A percentile compares a stretch with the other conserved stretches of the same genome.
Evolutionary conservation across 352 stramenopile species (phyloP).

Genomic region (Phytopythium aichiense): DNA sequence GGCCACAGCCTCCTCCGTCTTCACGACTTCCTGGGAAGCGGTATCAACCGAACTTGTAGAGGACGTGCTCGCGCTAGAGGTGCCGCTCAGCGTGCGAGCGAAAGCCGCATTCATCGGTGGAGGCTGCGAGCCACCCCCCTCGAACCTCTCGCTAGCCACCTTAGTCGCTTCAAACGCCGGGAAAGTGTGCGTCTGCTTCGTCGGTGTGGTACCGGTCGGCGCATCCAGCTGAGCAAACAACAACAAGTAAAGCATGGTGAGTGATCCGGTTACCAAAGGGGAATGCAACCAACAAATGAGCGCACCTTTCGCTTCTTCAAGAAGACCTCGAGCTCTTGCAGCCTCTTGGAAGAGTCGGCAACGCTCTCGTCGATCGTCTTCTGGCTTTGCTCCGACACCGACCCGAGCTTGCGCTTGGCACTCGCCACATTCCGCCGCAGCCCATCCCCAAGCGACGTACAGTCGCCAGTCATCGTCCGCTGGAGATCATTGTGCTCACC

Average conservation of each 20-base stretch:
- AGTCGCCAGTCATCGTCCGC: conserved; percentile 18
- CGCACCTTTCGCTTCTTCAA: conserved; percentile 51
- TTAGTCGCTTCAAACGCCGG: conserved; percentile 41
- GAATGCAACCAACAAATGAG: neutral
- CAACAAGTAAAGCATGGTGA: neutral
- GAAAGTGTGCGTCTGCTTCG: conserved; percentile 36
- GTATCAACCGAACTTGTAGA: neutral
- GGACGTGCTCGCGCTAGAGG: conserved; percentile 3
- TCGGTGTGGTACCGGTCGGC: conserved; percentile 36
- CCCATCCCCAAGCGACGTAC: conserved; percentile 21
- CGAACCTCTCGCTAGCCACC: conserved; percentile 11
- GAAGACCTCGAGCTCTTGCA: conserved; percentile 34
- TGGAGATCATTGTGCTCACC: conserved; percentile 23
- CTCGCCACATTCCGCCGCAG: conserved; percentile 22
- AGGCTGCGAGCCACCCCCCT: neutral
- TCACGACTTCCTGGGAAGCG: conserved; percentile 12
- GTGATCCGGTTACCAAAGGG: neutral
- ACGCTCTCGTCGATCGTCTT: conserved; percentile 23
- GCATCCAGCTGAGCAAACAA: conserved; percentile 22
- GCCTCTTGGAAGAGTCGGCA: conserved; percentile 23
- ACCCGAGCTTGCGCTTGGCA: conserved; percentile 29
- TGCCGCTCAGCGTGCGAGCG: conserved; percentile 5
- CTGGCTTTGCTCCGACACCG: conserved; percentile 17
- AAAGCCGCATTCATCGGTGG: conserved; percentile 4
- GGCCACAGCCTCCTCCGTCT: neutral